Percentiles rank a stretch among this genome's conserved stretches.
phyloP scores from a whole-genome alignment of 1,139 yeast species.

The Geotrichum phurueaensis region DNA sequence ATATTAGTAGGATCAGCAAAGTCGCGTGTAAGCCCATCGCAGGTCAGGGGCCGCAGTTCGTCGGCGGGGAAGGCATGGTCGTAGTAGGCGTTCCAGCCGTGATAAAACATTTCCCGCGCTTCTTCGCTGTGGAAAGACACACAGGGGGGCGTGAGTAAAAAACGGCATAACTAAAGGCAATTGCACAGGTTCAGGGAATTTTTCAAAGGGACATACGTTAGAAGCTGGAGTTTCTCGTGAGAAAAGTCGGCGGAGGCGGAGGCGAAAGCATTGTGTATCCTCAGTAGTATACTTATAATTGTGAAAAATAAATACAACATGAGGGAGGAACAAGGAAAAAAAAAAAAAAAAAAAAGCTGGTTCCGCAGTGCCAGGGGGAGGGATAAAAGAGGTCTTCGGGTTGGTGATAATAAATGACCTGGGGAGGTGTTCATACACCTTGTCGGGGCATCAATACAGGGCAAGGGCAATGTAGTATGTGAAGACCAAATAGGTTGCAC shows the following conservation, averaged over 20 bases:
- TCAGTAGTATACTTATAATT: background rate
- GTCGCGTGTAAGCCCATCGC: conserved; percentile 66
- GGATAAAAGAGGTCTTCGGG: background rate
- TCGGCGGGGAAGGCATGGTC: conserved; percentile 72
- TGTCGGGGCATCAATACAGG: background rate
- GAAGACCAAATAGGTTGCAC: background rate
- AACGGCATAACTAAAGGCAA: background rate
- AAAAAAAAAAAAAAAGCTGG: background rate
- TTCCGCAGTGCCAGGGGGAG: background rate
- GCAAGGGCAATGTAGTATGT: background rate
- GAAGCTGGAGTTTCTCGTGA: background rate
- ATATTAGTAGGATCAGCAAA: conserved; percentile 47
- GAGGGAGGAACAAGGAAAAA: background rate
- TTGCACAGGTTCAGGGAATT: background rate
- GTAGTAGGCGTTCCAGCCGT: conserved; percentile 74
- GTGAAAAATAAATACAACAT: background rate
- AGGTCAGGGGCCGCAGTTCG: conserved; percentile 70
- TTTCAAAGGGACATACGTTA: background rate
- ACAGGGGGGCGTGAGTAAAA: background rate
- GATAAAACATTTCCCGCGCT: conserved; percentile 47
- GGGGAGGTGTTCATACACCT: background rate
- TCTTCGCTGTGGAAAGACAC: background rate
- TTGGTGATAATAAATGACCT: too few species aligned
- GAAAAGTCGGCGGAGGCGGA: background rate
- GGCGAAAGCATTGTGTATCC: background rate